phyloP scores from a whole-genome alignment of 371 early-diverging fungal species.

The Mucor plumbeus region DNA sequence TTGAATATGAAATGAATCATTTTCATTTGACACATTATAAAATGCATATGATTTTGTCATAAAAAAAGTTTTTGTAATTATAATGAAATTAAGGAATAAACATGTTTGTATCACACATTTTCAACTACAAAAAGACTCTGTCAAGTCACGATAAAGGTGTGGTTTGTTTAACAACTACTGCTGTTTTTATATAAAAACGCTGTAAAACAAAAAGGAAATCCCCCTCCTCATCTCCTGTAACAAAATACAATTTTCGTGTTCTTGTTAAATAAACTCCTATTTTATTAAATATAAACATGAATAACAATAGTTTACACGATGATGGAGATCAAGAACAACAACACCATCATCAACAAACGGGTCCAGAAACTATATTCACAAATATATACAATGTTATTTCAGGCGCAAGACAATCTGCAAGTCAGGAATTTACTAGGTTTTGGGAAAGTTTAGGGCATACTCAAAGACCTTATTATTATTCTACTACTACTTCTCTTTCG shows the following conservation, averaged over 20 bases:
- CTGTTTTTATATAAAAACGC: too few species aligned
- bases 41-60: slow-evolving; percentile 7
- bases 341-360: background rate
- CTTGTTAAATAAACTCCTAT: background rate
- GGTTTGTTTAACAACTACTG: too few species aligned
- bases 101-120: background rate
- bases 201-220: too few species aligned
- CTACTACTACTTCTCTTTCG: background rate
- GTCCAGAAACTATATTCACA: background rate
- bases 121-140: too few species aligned
- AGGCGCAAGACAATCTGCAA: slow-evolving; percentile 27
- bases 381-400: slow-evolving; percentile 15
- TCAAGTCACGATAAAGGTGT: background rate
- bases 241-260: background rate
- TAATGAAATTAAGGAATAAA: slow-evolving; percentile 1
- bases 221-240: too few species aligned
- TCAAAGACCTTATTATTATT: background rate
- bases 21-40: background rate
- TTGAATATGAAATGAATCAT: background rate
- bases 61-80: background rate
- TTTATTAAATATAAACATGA: background rate
- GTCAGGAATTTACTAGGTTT: slow-evolving; percentile 25
- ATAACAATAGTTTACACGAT: background rate
- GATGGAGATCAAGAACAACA: background rate
- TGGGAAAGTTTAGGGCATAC: slow-evolving; percentile 16